phyloP scores from a whole-genome alignment of 2,329 filamentous ascomycete genomes.

The Ceratocystis alfenasii region DNA sequence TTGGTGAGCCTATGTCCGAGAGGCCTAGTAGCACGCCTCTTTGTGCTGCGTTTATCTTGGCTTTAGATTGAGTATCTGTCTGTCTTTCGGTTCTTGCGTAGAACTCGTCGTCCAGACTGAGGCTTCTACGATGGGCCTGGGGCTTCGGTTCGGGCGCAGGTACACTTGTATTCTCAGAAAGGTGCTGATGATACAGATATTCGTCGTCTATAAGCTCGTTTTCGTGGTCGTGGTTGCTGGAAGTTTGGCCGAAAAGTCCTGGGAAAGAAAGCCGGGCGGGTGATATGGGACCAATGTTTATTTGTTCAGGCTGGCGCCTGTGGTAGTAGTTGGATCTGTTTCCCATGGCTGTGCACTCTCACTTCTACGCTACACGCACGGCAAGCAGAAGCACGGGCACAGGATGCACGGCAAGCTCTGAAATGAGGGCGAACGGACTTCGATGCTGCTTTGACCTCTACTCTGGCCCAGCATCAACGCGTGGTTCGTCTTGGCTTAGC shows the following conservation, averaged over 20 bases:
- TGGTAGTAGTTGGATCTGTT: slow-evolving; percentile 4
- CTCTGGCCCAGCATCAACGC: neutral
- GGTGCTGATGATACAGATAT: neutral
- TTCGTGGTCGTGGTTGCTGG: neutral
- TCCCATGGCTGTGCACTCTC: neutral
- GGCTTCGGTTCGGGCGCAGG: neutral
- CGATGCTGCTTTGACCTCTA: neutral
- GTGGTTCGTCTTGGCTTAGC: neutral
- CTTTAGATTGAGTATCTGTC: neutral
- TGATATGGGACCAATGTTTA: slow-evolving; percentile 9
- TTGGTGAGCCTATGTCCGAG: no score
- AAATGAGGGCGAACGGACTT: slow-evolving; percentile 3
- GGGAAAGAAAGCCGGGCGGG: slow-evolving; percentile 6
- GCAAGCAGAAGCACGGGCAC: neutral
- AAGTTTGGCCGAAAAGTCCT: neutral
- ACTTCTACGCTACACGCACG: neutral
- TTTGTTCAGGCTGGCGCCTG: slow-evolving; percentile 9
- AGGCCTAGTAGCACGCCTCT: neutral
- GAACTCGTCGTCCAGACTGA: neutral
- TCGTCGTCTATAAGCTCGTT: neutral
- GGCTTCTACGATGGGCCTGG: neutral
- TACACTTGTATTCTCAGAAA: neutral
- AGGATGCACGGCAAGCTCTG: neutral
- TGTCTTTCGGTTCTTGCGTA: neutral
- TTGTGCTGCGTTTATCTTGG: neutral